Percentiles rank a stretch among this genome's conserved stretches.
Evolutionary conservation across 78 protist species (phyloP).

Genomic region (Goniomonas avonlea): DNA sequence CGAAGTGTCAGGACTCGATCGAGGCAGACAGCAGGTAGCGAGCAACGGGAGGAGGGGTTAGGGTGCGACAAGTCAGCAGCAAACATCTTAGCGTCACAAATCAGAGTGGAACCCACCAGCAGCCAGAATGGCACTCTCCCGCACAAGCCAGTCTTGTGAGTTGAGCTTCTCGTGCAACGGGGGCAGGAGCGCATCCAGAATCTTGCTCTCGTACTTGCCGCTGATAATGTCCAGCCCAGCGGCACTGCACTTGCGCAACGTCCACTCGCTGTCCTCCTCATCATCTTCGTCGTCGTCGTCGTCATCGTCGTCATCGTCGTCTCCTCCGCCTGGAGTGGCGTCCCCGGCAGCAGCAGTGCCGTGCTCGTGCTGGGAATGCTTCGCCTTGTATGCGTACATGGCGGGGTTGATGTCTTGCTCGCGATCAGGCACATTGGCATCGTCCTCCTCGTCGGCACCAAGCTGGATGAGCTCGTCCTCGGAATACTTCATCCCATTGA

Average conservation of each 20-base stretch:
- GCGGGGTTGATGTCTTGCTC: conserved; percentile 38
- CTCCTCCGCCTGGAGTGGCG: too few relatives aligned
- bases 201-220: conserved; percentile 14
- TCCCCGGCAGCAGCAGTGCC: not conserved
- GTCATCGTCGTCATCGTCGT: conserved; percentile 8
- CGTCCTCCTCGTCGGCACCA: conserved; percentile 38
- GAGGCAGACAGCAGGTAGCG: too few relatives aligned
- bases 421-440: conserved; percentile 12
- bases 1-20: too few relatives aligned
- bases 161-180: not conserved
- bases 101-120: too few relatives aligned
- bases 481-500: conserved; percentile 60
- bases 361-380: too few relatives aligned
- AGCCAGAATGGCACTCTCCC: conserved; percentile 68
- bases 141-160: conserved; percentile 29
- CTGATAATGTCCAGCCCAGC: conserved; percentile 62
- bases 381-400: not conserved
- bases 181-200: conserved; percentile 58
- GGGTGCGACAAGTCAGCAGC: too few relatives aligned
- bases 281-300: conserved; percentile 37
- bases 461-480: conserved; percentile 38
- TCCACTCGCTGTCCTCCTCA: conserved; percentile 54
- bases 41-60: too few relatives aligned
- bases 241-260: conserved; percentile 72
- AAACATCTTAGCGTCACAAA: too few relatives aligned